A percentile compares a stretch with the other conserved stretches of the same genome.
Conservation (phyloP, 164 flowering plant genomes). For the Berberis thunbergii region DNA sequence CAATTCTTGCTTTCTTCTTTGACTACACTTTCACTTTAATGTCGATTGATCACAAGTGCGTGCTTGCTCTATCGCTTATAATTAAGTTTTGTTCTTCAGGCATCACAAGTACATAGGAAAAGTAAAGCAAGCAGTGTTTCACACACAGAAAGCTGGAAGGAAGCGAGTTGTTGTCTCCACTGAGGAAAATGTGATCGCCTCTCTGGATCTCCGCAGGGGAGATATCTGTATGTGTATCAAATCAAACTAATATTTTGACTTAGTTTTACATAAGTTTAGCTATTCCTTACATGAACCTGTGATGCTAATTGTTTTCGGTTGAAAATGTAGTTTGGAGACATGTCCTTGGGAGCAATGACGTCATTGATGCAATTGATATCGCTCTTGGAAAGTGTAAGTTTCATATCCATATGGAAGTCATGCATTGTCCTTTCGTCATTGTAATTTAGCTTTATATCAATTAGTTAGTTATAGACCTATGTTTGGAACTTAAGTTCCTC, state of each 20-base stretch:
- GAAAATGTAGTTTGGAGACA: slow-evolving; percentile 87
- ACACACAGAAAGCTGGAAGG: slow-evolving; percentile 80
- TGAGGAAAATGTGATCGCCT: slow-evolving; percentile 90
- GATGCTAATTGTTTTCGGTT: background rate
- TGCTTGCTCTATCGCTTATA: background rate
- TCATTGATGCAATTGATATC: slow-evolving; percentile 57
- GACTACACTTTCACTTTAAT: background rate
- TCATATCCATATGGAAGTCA: background rate
- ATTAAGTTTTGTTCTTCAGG: slow-evolving; percentile 28
- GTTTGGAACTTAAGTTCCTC: background rate
- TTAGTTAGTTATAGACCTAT: too few relatives aligned
- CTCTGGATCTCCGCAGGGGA: slow-evolving; percentile 91
- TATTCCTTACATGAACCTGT: background rate
- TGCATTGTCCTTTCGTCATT: background rate
- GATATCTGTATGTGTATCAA: slow-evolving; percentile 58
- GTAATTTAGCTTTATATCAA: background rate
- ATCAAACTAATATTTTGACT: background rate
- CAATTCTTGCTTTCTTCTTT: background rate
- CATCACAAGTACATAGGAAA: slow-evolving; percentile 89
- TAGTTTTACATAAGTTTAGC: background rate
- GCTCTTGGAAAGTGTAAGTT: slow-evolving; percentile 76
- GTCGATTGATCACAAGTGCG: background rate
- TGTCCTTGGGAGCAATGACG: slow-evolving; percentile 66
- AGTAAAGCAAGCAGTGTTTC: slow-evolving; percentile 87
- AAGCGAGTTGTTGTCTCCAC: slow-evolving; percentile 92